These are phyloP conservation scores for Penicillium olsonii DNA, from an alignment of 2,329 filamentous ascomycete species.

Conservation along the genomic window DNA sequence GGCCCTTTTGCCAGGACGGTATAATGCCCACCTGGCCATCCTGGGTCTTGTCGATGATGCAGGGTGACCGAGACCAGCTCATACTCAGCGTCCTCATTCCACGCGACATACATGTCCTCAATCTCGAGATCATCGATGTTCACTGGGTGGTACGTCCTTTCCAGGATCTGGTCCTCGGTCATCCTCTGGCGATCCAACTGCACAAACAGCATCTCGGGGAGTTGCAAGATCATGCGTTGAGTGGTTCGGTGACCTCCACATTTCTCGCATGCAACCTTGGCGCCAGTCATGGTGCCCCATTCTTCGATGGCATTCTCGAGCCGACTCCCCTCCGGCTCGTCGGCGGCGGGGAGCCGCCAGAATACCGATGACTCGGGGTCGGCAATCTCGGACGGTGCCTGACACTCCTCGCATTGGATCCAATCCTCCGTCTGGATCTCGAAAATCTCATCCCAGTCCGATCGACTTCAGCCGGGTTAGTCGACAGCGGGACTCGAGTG, in stretches of 20 bases:
- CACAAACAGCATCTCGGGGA: constrained; percentile 26
- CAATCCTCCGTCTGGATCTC: background rate
- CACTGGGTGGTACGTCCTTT: background rate
- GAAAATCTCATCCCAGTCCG: constrained; percentile 6
- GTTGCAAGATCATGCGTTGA: constrained; percentile 6
- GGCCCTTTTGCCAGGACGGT: constrained; percentile 22
- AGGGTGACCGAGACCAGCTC: constrained; percentile 28
- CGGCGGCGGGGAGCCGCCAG: no score
- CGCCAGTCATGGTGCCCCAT: no score
- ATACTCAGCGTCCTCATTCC: constrained; percentile 18
- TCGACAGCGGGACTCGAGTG: no score
- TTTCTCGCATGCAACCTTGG: background rate
- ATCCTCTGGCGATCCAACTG: constrained; percentile 17
- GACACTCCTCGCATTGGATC: background rate
- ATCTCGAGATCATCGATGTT: background rate
- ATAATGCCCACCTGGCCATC: constrained; percentile 24
- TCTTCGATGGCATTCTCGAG: background rate
- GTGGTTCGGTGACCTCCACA: constrained; percentile 4
- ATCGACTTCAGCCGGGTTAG: constrained; percentile 7
- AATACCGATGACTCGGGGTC: no score
- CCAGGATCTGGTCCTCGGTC: background rate
- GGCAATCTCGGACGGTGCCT: no score
- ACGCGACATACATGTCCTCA: background rate
- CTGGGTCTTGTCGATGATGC: constrained; percentile 12
- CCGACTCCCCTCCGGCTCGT: no score